Percentiles rank a stretch among this genome's conserved stretches.
These are phyloP conservation scores for Geranomyces variabilis DNA, from an alignment of 192 early-diverging fungal genomes.

Conservation along the genomic window DNA sequence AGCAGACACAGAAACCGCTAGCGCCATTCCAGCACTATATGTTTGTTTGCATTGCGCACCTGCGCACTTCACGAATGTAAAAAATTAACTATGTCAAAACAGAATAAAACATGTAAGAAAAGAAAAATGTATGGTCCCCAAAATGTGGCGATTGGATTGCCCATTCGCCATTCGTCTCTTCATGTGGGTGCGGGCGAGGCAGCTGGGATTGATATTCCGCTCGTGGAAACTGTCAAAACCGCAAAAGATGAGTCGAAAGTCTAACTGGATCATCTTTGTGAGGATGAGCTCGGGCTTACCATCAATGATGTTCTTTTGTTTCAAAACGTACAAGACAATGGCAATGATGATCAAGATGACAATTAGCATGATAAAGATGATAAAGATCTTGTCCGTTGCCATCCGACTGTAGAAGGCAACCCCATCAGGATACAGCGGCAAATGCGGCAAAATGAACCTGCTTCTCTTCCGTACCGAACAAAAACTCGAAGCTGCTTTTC, in stretches of 20 bases:
- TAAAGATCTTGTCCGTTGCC: constrained; percentile 62
- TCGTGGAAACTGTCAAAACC: background rate
- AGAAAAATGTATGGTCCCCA: too few species aligned
- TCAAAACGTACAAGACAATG: constrained; percentile 52
- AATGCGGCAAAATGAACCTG: background rate
- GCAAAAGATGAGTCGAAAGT: background rate
- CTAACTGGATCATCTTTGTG: too few species aligned
- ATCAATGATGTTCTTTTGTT: constrained; percentile 40
- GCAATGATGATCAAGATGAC: constrained; percentile 57
- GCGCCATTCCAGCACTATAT: too few species aligned
- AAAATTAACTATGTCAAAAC: too few species aligned
- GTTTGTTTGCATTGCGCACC: too few species aligned
- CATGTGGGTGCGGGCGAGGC: too few species aligned
- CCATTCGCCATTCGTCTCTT: too few species aligned
- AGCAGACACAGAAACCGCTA: too few species aligned
- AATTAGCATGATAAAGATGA: constrained; percentile 61
- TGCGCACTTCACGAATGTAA: too few species aligned
- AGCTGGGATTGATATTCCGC: constrained; percentile 2
- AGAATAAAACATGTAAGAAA: too few species aligned
- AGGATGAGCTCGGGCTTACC: constrained; percentile 21
- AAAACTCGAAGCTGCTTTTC: constrained; percentile 63
- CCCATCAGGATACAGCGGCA: background rate
- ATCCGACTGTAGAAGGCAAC: constrained; percentile 43
- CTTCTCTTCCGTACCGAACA: constrained; percentile 44
- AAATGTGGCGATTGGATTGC: too few species aligned